These are phyloP conservation scores for Magnaporthiopsis poae DNA, from an alignment of 2,329 filamentous ascomycete genomes.

Conservation along the genomic window DNA sequence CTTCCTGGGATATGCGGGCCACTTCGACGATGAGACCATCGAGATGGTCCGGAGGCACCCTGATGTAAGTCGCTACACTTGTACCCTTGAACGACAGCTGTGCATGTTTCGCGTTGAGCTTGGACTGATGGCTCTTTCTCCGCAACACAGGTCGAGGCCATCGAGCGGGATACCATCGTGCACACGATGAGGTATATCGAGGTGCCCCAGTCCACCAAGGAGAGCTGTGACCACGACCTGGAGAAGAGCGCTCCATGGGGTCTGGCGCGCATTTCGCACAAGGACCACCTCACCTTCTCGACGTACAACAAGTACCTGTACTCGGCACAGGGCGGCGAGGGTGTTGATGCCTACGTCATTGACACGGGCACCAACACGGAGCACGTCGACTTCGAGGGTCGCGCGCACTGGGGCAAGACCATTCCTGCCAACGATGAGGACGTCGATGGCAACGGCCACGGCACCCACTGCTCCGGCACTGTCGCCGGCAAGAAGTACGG, in stretches of 20 bases:
- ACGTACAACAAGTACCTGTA: slow-evolving; percentile 99
- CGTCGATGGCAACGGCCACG: slow-evolving; percentile 91
- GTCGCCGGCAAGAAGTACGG: slow-evolving; percentile 97
- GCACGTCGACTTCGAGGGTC: slow-evolving; percentile 94
- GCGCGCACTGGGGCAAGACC: slow-evolving; percentile 93
- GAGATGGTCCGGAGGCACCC: slow-evolving; percentile 90
- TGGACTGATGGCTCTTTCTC: not conserved
- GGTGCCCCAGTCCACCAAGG: slow-evolving; percentile 22
- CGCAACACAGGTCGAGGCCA: slow-evolving; percentile 72
- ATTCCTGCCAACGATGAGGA: slow-evolving; percentile 78
- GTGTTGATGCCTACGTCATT: slow-evolving; percentile 96
- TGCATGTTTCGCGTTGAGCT: not conserved
- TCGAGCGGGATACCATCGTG: slow-evolving; percentile 89
- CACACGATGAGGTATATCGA: slow-evolving; percentile 57
- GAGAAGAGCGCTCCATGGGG: slow-evolving; percentile 98
- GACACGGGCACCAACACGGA: slow-evolving; percentile 91
- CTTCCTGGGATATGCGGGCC: slow-evolving; percentile 85
- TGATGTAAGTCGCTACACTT: slow-evolving; percentile 64
- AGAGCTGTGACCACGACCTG: slow-evolving; percentile 44
- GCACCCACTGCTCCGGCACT: slow-evolving; percentile 97
- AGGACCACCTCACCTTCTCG: slow-evolving; percentile 73
- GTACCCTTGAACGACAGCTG: not conserved
- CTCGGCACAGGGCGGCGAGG: slow-evolving; percentile 79
- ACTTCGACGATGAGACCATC: slow-evolving; percentile 88
- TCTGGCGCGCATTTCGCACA: slow-evolving; percentile 94